A percentile compares a stretch with the other conserved stretches of the same genome.
These are phyloP conservation scores for Curvularia lunata DNA, from an alignment of 2,329 filamentous ascomycete genomes.

Conservation along the genomic window DNA sequence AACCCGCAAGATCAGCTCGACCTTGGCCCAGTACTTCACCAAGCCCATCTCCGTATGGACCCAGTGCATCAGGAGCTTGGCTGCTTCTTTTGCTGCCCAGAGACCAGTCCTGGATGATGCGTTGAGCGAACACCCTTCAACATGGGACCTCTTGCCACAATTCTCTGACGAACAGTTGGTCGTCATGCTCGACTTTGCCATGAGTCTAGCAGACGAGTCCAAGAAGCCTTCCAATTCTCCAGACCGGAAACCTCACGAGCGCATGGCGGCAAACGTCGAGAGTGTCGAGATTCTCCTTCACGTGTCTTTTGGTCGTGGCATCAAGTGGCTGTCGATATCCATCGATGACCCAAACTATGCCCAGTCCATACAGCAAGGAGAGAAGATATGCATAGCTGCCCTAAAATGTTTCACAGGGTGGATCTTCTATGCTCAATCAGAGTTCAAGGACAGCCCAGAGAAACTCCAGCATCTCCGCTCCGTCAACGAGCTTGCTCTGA, in stretches of 20 bases:
- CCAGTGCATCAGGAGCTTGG: slow-evolving; percentile 68
- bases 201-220: slow-evolving; percentile 69
- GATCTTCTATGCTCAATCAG: slow-evolving; percentile 74
- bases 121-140: slow-evolving; percentile 53
- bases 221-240: slow-evolving; percentile 71
- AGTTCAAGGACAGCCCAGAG: slow-evolving; percentile 63
- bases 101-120: slow-evolving; percentile 57
- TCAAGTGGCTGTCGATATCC: slow-evolving; percentile 41
- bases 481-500: slow-evolving; percentile 65
- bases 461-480: slow-evolving; percentile 65
- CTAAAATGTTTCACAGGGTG: slow-evolving; percentile 60
- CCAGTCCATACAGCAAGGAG: slow-evolving; percentile 34
- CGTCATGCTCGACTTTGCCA: slow-evolving; percentile 69
- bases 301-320: slow-evolving; percentile 46
- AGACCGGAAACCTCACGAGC: slow-evolving; percentile 57
- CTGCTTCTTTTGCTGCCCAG: slow-evolving; percentile 62
- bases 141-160: slow-evolving; percentile 54
- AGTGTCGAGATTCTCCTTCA: slow-evolving; percentile 59
- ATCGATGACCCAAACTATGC: slow-evolving; percentile 33
- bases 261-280: slow-evolving; percentile 59
- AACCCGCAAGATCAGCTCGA: slow-evolving; percentile 76
- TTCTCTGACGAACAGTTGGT: slow-evolving; percentile 61
- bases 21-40: slow-evolving; percentile 75
- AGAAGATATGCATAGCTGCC: slow-evolving; percentile 44
- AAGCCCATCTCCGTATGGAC: slow-evolving; percentile 72